Evolutionary conservation across 108 stramenopile species (phyloP).

Genomic region (Cyclotella kingstonii): DNA sequence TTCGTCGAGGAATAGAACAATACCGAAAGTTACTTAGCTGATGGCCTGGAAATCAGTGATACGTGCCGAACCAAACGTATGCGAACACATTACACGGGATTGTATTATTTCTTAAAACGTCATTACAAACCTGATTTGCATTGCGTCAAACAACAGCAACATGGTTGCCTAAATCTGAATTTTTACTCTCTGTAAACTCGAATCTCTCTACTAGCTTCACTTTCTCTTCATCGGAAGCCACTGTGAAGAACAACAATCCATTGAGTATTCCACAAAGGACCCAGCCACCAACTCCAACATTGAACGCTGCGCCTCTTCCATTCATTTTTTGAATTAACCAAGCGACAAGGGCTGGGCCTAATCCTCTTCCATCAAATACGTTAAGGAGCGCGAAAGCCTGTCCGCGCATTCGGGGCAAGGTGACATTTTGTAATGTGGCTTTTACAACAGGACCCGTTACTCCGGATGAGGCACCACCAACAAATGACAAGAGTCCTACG

Average conservation of each 20-base stretch:
- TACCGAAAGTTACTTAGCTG: too few relatives aligned
- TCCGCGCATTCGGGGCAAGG: conserved; percentile 69
- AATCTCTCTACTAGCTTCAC: conserved; percentile 21
- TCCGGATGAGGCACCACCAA: conserved; percentile 58
- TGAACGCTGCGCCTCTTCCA: conserved; percentile 64
- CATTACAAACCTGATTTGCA: too few relatives aligned
- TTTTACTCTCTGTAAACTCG: not conserved
- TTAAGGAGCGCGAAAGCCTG: conserved; percentile 78
- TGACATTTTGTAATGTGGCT: conserved; percentile 81
- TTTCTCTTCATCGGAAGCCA: conserved; percentile 58
- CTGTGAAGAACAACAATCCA: conserved; percentile 60
- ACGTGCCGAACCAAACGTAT: too few relatives aligned
- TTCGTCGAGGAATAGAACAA: too few relatives aligned
- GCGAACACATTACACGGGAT: too few relatives aligned
- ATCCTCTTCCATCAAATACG: conserved; percentile 81
- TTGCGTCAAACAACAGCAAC: not conserved
- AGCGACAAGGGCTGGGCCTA: conserved; percentile 82
- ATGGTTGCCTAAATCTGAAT: not conserved
- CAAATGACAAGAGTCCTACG: conserved; percentile 31
- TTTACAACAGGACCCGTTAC: conserved; percentile 79
- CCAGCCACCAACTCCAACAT: conserved; percentile 74
- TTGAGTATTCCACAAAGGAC: conserved; percentile 74
- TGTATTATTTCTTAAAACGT: too few relatives aligned
- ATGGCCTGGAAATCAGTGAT: too few relatives aligned
- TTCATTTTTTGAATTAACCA: conserved; percentile 58